Conservation (phyloP, 2,329 filamentous ascomycete species). For the Ilyonectria sp. region DNA sequence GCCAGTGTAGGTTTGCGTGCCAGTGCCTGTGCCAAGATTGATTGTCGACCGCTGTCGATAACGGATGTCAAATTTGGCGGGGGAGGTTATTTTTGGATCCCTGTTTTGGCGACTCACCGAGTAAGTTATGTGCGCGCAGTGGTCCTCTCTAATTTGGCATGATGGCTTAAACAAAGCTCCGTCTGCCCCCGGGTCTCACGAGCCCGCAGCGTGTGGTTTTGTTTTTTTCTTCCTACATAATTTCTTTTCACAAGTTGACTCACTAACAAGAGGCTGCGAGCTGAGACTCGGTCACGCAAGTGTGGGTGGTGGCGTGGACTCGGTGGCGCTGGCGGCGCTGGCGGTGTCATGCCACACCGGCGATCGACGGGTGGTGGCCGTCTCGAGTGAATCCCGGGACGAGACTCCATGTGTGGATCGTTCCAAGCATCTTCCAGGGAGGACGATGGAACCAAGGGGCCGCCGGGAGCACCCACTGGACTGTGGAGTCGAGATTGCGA, state of each 20-base stretch:
- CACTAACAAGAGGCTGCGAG: not conserved
- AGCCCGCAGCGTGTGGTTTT: not conserved
- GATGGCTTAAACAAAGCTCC: not conserved
- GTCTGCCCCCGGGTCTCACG: not conserved
- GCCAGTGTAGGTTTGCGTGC: not conserved
- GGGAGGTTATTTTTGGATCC: slow-evolving; percentile 32
- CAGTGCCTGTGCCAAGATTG: not conserved
- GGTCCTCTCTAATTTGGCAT: not conserved
- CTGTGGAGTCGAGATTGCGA: slow-evolving; percentile 32
- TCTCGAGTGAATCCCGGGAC: slow-evolving; percentile 1
- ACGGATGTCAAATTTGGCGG: slow-evolving; percentile 20
- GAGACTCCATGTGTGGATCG: slow-evolving; percentile 23
- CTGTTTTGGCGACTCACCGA: not conserved
- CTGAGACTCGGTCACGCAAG: not conserved
- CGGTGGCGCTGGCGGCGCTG: slow-evolving; percentile 25
- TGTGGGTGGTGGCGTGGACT: slow-evolving; percentile 5
- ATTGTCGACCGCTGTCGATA: not conserved
- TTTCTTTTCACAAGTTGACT: slow-evolving; percentile 9
- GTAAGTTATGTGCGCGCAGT: not conserved
- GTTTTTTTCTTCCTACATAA: not conserved
- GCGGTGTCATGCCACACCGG: slow-evolving; percentile 33
- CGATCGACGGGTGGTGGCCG: slow-evolving; percentile 13
- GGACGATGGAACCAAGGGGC: slow-evolving; percentile 17
- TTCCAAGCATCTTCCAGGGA: slow-evolving; percentile 7
- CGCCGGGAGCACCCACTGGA: slow-evolving; percentile 31